Percentiles rank a stretch among this genome's conserved stretches.
Conservation (phyloP, 331 rosid genomes). For the Quercus phellos region DNA sequence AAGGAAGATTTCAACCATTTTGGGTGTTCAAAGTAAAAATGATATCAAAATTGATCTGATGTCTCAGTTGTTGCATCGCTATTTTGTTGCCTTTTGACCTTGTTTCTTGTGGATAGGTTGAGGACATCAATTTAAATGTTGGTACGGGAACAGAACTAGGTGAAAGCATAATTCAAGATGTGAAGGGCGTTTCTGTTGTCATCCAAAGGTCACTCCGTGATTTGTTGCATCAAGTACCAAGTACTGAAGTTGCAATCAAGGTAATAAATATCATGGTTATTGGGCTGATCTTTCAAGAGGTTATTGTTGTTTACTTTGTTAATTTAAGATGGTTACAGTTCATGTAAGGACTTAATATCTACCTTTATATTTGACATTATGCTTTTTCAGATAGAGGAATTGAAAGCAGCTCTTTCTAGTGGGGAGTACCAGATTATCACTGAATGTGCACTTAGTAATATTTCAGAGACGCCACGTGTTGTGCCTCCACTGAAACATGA, state of each 20-base stretch:
- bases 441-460: constrained; percentile 83
- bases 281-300: constrained; percentile 2
- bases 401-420: constrained; percentile 89
- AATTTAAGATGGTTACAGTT: background rate
- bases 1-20: background rate
- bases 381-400: constrained; percentile 63
- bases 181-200: constrained; percentile 78
- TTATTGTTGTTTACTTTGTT: background rate
- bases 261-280: constrained; percentile 33
- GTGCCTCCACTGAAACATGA: constrained; percentile 54
- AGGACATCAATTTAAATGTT: constrained; percentile 89
- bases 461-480: constrained; percentile 73
- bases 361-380: constrained; percentile 18
- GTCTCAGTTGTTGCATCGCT: background rate
- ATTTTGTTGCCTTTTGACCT: background rate
- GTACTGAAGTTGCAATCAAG: constrained; percentile 60
- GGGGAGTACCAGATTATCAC: constrained; percentile 81
- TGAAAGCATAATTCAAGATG: constrained; percentile 87
- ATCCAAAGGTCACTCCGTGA: constrained; percentile 91
- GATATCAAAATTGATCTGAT: background rate
- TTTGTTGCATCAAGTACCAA: constrained; percentile 65
- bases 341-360: constrained; percentile 3
- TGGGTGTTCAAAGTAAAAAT: background rate
- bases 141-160: constrained; percentile 74
- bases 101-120: constrained; percentile 43